Base-by-base conservation (phyloP, 2,329 filamentous ascomycete species). In the Phialophora chinensis region DNA sequence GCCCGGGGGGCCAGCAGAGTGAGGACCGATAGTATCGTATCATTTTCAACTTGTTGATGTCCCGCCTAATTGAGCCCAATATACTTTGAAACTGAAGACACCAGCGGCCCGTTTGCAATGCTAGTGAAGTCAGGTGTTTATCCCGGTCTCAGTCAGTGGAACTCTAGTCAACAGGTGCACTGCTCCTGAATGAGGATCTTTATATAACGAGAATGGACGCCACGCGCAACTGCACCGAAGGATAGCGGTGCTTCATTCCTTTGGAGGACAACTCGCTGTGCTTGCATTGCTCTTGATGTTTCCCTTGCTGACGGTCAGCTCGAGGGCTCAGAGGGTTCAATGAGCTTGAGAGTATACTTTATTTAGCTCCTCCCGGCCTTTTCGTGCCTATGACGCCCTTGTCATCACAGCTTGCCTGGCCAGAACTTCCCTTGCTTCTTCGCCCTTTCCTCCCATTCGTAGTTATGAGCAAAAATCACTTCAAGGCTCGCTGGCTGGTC, bases 401-500 rank as follows among this genome's bases (percentile, higher is more conserved):
- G 38, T 14, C 20, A 44, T 66, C 58, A 64, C 53, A 68, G 14
- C 44, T 53, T 66, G 2, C 66, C 66, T 17, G 66, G 66, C 66
- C 66, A 72, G 44, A 72, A 73, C 53, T 66, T 68, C 14, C 59
- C 60, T 10, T 66, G 20, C 54, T 62, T 65, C 57, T 66, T 56
- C 31, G 69, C 70, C 20, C 69, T 57, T 58, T 71, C 69, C 42
- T 73, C 72, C 76, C 75, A 77, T 33, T 73, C 69, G 59, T 67
- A 70, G 71, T 77, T 73, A 72, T 77, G 76, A 0, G 75, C 75
- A 52, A 76, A 72, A 14, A 77, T 71, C 31, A 77, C 68, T 58
- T 78, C 75, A 10, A 77, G 71, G 14, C 66, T 63, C 79, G 66
- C 68, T 25, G 60, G 55, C 27, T 27, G 44, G 6, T 60, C 47